These are phyloP conservation scores for Dictyostelium firmibasis DNA, from an alignment of 78 protist species.

Conservation along the genomic window DNA sequence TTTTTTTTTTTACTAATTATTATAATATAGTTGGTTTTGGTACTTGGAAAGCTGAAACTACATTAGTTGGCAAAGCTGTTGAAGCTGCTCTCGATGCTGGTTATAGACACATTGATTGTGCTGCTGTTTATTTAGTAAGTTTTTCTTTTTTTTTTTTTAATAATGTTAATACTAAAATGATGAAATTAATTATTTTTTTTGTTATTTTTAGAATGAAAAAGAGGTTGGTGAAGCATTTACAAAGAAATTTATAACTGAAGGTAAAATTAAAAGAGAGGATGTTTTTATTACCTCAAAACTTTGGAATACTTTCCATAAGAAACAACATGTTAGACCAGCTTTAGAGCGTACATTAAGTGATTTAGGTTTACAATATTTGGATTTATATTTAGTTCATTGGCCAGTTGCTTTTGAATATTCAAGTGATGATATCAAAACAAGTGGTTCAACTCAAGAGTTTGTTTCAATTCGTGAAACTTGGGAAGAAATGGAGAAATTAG, in stretches of 20 bases:
- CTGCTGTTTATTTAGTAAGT: conserved; percentile 75
- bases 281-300: conserved; percentile 87
- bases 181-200: not conserved
- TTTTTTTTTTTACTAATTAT: no score
- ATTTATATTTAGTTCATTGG: conserved; percentile 90
- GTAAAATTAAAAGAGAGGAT: conserved; percentile 76
- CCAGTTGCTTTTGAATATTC: conserved; percentile 81
- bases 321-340: conserved; percentile 77
- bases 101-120: conserved; percentile 90
- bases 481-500: conserved; percentile 89
- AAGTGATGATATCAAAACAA: not conserved
- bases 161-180: no score
- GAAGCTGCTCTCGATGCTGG: conserved; percentile 68
- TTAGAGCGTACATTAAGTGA: conserved; percentile 52
- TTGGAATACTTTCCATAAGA: conserved; percentile 84
- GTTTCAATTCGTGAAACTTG: conserved; percentile 87
- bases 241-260: conserved; percentile 2
- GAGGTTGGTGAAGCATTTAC: conserved; percentile 85
- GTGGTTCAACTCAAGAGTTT: not conserved
- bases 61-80: conserved; percentile 67
- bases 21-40: conserved; percentile 65
- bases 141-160: not conserved
- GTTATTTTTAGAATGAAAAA: conserved; percentile 63
- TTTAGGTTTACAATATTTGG: conserved; percentile 84
- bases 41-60: conserved; percentile 66